phyloP scores from a whole-genome alignment of 805 yeast species.

The Scheffersomyces lignosus region DNA sequence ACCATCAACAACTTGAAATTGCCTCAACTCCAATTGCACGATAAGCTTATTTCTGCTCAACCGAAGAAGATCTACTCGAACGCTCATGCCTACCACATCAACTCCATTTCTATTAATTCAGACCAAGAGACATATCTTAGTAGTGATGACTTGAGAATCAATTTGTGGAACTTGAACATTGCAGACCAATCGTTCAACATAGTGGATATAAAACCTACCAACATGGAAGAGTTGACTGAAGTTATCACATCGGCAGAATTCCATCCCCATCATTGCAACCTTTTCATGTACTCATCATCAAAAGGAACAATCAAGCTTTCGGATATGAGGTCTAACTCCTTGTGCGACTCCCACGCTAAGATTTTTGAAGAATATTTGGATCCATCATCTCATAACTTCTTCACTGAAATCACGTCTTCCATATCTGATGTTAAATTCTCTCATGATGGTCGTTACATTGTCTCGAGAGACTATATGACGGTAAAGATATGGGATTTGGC shows the following conservation, averaged over 20 bases:
- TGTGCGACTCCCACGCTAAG: constrained; percentile 87
- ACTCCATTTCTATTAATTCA: constrained; percentile 89
- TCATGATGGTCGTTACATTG: constrained; percentile 89
- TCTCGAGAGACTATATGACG: constrained; percentile 95
- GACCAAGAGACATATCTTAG: constrained; percentile 95
- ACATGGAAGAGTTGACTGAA: constrained; percentile 98
- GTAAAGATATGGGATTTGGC: constrained; percentile 98
- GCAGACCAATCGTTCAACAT: constrained; percentile 96
- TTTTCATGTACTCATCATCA: constrained; percentile 92
- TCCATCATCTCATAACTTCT: constrained; percentile 90
- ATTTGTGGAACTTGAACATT: constrained; percentile 91
- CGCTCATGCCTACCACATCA: constrained; percentile 98
- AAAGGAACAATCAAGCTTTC: constrained; percentile 94
- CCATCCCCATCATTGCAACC: constrained; percentile 89
- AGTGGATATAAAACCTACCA: constrained; percentile 95
- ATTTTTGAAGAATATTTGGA: constrained; percentile 91
- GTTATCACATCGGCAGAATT: constrained; percentile 96
- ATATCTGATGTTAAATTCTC: constrained; percentile 93
- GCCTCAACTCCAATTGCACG: constrained; percentile 91
- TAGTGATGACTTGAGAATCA: constrained; percentile 92
- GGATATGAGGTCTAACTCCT: constrained; percentile 93
- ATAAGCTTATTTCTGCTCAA: constrained; percentile 90
- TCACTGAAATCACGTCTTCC: constrained; percentile 94
- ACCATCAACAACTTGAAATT: constrained; percentile 55
- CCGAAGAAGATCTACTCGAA: constrained; percentile 90